Evolutionary conservation across 176 grass and related monocot species (phyloP).

Genomic region (Eleusine coracana): DNA sequence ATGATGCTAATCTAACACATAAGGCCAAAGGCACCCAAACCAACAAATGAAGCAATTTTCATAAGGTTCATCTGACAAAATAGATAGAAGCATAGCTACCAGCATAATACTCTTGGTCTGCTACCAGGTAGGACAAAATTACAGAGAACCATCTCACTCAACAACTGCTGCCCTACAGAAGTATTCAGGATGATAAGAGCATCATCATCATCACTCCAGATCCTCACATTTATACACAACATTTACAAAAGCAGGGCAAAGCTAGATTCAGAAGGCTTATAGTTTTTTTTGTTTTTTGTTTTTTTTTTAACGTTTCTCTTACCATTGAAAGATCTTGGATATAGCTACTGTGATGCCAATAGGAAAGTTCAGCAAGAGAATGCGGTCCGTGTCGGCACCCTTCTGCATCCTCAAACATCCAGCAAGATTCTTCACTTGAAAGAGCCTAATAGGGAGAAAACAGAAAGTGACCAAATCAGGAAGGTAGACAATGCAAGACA

Average conservation of each 20-base stretch:
- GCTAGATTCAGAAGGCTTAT: constrained; percentile 14
- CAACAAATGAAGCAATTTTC: constrained; percentile 9
- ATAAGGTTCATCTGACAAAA: neutral
- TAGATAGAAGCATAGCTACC: constrained; percentile 8
- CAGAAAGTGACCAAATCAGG: constrained; percentile 27
- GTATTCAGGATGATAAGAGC: constrained; percentile 1
- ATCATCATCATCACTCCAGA: neutral
- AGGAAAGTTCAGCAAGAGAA: constrained; percentile 90
- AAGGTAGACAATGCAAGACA: neutral
- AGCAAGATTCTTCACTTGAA: constrained; percentile 74
- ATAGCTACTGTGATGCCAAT: constrained; percentile 93
- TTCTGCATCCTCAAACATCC: constrained; percentile 93
- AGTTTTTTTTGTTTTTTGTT: neutral
- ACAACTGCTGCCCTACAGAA: neutral
- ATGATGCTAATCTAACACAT: constrained; percentile 20
- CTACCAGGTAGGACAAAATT: constrained; percentile 26
- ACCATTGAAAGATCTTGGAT: constrained; percentile 91
- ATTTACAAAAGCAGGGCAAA: constrained; percentile 21
- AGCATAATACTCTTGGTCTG: constrained; percentile 13
- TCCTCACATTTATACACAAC: neutral
- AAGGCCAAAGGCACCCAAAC: neutral
- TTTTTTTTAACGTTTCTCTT: constrained; percentile 28
- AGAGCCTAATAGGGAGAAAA: constrained; percentile 50
- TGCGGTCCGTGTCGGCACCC: constrained; percentile 77
- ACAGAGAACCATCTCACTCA: neutral